Base-by-base conservation (phyloP, 306 rosid genomes). In the Pyrus communis region DNA sequence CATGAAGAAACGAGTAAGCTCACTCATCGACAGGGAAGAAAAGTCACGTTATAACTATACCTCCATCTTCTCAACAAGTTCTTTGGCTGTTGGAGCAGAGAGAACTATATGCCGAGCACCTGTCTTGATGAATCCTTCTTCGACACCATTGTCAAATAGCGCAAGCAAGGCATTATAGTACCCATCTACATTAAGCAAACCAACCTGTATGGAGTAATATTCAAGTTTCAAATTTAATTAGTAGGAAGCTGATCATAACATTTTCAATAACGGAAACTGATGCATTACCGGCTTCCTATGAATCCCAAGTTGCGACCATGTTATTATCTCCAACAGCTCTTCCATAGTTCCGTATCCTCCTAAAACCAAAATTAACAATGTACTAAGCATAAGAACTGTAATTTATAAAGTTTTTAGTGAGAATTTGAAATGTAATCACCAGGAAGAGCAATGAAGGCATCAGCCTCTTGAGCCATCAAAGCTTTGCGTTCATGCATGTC, bases 301-400 rank as follows among this genome's bases (percentile, higher is more conserved):
- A 86, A 93, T 93, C 70, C 97, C 98, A 38, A 93, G 96, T 69
- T 93, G 98, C 63, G 96, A 90, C 98, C 98, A 91, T 46, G 98
- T 91, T 83, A 93, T 93, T 92, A 93, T 90, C 87, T 91, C 97
- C 88, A 93, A 65, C 73, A 89, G 87, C 84, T 93, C 98, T 82
- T 93, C 98, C 98, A 93, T 89, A 25, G 98, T 93, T 84, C 98
- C 98, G 82, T 93, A 93, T 75, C 98, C 98, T 88, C 98, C 98
- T 93, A 69, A 51, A 61, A 51, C 76, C 38, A 68, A 55, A 55
- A 35, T 58, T n/a, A 64, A 76, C 43, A 67, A 65, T 60, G 57
- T 28, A 28, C 70, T 30, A 7, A 58, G 57, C 75, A 52, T 10
- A 27, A 17, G 40, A 21, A 74, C 17, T 27, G 59, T 18, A 58